These are phyloP conservation scores for Omphalotus olearius DNA, from an alignment of 1,284 basidiomycete species.

Conservation along the genomic window DNA sequence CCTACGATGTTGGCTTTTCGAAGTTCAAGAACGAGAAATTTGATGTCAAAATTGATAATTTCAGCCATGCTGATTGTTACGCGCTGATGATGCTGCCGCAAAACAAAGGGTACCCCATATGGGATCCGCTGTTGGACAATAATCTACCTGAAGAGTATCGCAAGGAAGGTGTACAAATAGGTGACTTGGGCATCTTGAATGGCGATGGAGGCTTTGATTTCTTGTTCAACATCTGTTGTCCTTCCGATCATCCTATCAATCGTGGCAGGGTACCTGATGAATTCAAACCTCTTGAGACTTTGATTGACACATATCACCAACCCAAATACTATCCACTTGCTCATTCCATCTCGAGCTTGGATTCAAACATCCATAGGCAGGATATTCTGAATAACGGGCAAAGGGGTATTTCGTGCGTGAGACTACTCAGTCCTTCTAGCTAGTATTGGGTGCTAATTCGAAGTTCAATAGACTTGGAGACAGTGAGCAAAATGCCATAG, in stretches of 20 bases:
- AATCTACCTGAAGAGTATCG: constrained; percentile 1
- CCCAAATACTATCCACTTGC: neutral
- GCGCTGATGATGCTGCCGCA: neutral
- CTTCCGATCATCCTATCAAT: constrained; percentile 1
- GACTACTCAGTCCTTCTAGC: too few species aligned
- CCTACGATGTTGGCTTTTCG: too few species aligned
- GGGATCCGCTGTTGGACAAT: neutral
- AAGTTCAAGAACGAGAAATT: too few species aligned
- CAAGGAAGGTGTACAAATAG: neutral
- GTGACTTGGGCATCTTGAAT: constrained; percentile 4
- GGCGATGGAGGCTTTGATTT: constrained; percentile 6
- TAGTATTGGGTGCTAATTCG: too few species aligned
- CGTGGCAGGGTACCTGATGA: constrained; percentile 2
- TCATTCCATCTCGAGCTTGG: neutral
- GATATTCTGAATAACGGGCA: neutral
- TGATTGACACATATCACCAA: neutral
- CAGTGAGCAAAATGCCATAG: neutral
- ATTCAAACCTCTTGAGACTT: neutral
- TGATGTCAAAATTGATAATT: too few species aligned
- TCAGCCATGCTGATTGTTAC: neutral
- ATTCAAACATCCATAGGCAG: neutral
- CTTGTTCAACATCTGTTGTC: constrained; percentile 8
- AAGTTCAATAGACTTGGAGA: neutral
- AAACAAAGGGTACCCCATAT: constrained; percentile 6
- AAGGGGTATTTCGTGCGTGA: too few species aligned